phyloP scores from a whole-genome alignment of 768 basidiomycete species.

The Dioszegia crocea region DNA sequence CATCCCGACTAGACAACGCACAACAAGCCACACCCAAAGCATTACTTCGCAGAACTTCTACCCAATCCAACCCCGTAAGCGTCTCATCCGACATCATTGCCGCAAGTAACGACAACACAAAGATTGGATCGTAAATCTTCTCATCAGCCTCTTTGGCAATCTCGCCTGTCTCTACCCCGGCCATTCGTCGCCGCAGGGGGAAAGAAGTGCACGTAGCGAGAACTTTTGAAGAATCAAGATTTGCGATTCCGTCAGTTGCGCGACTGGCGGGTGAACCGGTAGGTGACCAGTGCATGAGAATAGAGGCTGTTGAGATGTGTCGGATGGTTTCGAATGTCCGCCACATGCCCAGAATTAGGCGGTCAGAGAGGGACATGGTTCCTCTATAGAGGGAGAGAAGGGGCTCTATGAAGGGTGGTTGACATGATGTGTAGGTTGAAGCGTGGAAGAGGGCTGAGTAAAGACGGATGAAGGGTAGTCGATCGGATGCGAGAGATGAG shows the following conservation, averaged over 20 bases:
- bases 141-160: constrained; percentile 26
- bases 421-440: constrained; percentile 78
- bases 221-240: constrained; percentile 64
- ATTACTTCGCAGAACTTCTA: constrained; percentile 78
- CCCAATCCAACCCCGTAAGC: constrained; percentile 68
- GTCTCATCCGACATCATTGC: constrained; percentile 60
- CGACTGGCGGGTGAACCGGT: constrained; percentile 52
- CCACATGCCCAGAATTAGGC: constrained; percentile 67
- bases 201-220: constrained; percentile 69
- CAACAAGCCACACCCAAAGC: constrained; percentile 68
- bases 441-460: constrained; percentile 66
- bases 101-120: constrained; percentile 65
- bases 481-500: constrained; percentile 35
- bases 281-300: constrained; percentile 67
- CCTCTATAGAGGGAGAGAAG: constrained; percentile 71
- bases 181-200: constrained; percentile 59
- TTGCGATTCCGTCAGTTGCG: constrained; percentile 64
- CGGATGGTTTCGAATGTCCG: constrained; percentile 70
- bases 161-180: background rate
- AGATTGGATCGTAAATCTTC: constrained; percentile 72
- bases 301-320: constrained; percentile 60
- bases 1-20: constrained; percentile 65
- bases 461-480: constrained; percentile 58
- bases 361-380: constrained; percentile 64
- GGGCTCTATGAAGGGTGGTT: constrained; percentile 74